Conservation (phyloP, 2,329 filamentous ascomycete species). For the Alternaria hordeiaustralica region DNA sequence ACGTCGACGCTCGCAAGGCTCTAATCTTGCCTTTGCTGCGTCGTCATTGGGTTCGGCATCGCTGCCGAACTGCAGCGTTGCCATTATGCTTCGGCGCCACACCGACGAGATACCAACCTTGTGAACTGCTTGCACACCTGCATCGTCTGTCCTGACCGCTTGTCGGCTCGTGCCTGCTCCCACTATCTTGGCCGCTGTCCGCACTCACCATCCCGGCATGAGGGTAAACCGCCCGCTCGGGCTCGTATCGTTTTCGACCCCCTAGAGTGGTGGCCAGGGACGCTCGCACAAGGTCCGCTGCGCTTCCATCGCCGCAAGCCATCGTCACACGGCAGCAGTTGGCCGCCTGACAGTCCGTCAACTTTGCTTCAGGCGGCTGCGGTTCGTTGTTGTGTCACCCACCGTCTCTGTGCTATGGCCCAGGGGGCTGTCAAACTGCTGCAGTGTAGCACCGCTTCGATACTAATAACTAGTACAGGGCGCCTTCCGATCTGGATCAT, state of each 20-base stretch:
- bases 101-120: conserved; percentile 7
- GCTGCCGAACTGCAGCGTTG: conserved; percentile 20
- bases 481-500: conserved; percentile 17
- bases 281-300: conserved; percentile 33
- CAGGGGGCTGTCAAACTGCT: conserved; percentile 41
- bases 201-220: conserved; percentile 30
- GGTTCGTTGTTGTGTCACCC: conserved; percentile 31
- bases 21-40: neutral
- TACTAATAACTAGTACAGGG: neutral
- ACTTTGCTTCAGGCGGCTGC: conserved; percentile 19
- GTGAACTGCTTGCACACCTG: conserved; percentile 2
- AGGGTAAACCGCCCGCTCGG: conserved; percentile 35
- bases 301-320: conserved; percentile 23
- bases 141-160: conserved; percentile 19
- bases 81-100: neutral
- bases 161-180: conserved; percentile 21
- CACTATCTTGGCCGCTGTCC: conserved; percentile 27
- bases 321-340: conserved; percentile 36
- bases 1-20: conserved; percentile 2
- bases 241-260: conserved; percentile 20
- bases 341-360: conserved; percentile 45
- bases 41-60: conserved; percentile 20
- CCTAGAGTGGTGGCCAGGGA: conserved; percentile 14
- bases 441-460: conserved; percentile 34
- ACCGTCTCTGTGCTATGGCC: conserved; percentile 22